Evolutionary conservation across 2,329 filamentous ascomycete species (phyloP), one percentile per base, ranked within the genome.

Genomic region (Aureobasidium sp.): DNA sequence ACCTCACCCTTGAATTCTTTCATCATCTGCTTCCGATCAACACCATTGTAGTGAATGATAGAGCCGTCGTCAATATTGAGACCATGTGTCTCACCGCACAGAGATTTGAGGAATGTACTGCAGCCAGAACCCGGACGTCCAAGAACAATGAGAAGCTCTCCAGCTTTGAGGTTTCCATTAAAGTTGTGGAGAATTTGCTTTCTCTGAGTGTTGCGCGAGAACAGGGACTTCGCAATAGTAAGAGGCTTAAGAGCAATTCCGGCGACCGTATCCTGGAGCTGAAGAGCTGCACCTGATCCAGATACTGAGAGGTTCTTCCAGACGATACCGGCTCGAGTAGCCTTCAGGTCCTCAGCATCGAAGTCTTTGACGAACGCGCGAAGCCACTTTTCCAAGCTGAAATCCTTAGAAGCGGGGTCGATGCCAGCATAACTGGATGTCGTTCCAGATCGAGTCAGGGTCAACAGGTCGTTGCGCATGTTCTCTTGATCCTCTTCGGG

Each of bases 61-160:
- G 80, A 78, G 1, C 70, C 54, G 0, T 75, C 62, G 21, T 76
- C 78, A 2, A 83, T 60, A 10, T 74, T 66, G 17, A 86, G 68
- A 0, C 82, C 82, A 42, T 81, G 70, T 10, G 80, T 70, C 62
- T 86, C 78, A 34, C 80, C 80, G 14, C 72, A 76, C 22, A 86
- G 70, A 0, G 80, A 74, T 67, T 84, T 85, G 7, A 86, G 70
- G 0, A 85, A 68, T 0, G 83, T 86, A 47, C 75, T 79, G 65
- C 83, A 86, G 30, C 77, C 77, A 17, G 69, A 71, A 0, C 88
- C 87, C 0, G 88, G 88, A 57, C 83, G 79, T 19, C 88, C 88
- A 6, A 76, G 69, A 1, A 76, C 73, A 34, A 75, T 66, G 10
- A 74, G 64, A 24, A 75, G 60, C 62, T 76, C 74, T 1, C 78